Evolutionary conservation across 2,329 filamentous ascomycete genomes (phyloP).

Genomic region (Aureobasidium lini): DNA sequence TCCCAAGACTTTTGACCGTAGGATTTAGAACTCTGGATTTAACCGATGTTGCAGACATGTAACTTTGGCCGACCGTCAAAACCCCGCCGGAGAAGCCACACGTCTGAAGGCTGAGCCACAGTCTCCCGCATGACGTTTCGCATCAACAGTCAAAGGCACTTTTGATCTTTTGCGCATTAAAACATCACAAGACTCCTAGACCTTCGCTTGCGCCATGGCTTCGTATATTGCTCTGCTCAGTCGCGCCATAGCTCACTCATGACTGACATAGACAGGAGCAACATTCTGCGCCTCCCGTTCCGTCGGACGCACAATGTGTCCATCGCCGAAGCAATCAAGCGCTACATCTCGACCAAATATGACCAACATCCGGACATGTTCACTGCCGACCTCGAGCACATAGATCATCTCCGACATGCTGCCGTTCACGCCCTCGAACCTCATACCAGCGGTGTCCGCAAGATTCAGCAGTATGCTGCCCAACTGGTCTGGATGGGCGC

Average conservation of each 20-base stretch:
- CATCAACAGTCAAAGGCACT: not conserved
- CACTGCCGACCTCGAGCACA: conserved; percentile 73
- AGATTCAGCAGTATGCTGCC: conserved; percentile 83
- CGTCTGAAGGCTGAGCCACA: not conserved
- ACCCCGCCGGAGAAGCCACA: not conserved
- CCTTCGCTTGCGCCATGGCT: conserved; percentile 1
- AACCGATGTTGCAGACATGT: too few species aligned
- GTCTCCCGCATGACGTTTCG: not conserved
- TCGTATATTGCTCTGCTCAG: not conserved
- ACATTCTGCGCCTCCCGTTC: conserved; percentile 76
- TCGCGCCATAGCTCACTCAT: not conserved
- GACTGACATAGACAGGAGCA: conserved; percentile 27
- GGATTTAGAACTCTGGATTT: too few species aligned
- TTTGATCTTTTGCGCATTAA: not conserved
- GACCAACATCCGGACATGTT: conserved; percentile 99
- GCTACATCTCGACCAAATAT: conserved; percentile 97
- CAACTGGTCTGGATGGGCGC: conserved; percentile 89
- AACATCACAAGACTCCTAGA: not conserved
- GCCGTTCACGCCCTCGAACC: conserved; percentile 86
- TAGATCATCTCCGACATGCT: conserved; percentile 74
- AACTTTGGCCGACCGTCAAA: too few species aligned
- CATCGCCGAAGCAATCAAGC: conserved; percentile 73
- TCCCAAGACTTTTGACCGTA: too few species aligned
- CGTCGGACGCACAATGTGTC: conserved; percentile 74
- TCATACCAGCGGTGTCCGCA: conserved; percentile 76